A percentile compares a stretch with the other conserved stretches of the same genome.
Evolutionary conservation across 495 filamentous ascomycete species (phyloP).

Genomic region (Rhypophila decipiens): DNA sequence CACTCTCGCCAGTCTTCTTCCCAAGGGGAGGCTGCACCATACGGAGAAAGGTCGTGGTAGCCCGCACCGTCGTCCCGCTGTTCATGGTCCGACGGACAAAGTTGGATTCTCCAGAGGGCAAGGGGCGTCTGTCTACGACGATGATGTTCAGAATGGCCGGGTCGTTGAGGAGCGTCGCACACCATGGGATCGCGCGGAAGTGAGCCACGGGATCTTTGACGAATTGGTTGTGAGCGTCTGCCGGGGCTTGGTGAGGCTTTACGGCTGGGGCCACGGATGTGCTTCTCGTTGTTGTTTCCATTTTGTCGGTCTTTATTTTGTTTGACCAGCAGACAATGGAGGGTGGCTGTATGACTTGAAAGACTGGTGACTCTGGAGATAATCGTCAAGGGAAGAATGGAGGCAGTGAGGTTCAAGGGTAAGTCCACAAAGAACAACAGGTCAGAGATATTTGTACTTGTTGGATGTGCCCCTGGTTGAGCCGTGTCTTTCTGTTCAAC

Average conservation of each 20-base stretch:
- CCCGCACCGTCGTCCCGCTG: constrained; percentile 12
- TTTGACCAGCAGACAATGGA: too few species aligned
- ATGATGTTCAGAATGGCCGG: constrained; percentile 8
- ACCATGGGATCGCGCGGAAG: constrained; percentile 18
- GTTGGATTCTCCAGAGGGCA: constrained; percentile 14
- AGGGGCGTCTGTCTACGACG: constrained; percentile 13
- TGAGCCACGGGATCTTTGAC: constrained; percentile 17
- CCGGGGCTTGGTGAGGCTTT: constrained; percentile 5
- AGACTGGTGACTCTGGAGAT: too few species aligned
- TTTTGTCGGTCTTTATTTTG: not conserved
- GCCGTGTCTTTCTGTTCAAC: too few species aligned
- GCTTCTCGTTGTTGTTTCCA: not conserved
- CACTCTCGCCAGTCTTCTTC: not conserved
- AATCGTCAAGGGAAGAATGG: too few species aligned
- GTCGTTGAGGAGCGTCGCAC: constrained; percentile 12
- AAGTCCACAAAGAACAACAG: too few species aligned
- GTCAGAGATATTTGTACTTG: too few species aligned
- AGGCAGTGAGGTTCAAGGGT: too few species aligned
- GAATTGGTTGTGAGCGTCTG: constrained; percentile 18
- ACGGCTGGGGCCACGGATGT: not conserved
- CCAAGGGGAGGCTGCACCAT: not conserved
- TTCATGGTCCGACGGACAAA: constrained; percentile 14
- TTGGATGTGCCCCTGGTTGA: too few species aligned
- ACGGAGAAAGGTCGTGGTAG: constrained; percentile 14
- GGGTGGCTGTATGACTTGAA: too few species aligned